phyloP scores from a whole-genome alignment of 139 green algal species.

The Chlamydomonas incerta region DNA sequence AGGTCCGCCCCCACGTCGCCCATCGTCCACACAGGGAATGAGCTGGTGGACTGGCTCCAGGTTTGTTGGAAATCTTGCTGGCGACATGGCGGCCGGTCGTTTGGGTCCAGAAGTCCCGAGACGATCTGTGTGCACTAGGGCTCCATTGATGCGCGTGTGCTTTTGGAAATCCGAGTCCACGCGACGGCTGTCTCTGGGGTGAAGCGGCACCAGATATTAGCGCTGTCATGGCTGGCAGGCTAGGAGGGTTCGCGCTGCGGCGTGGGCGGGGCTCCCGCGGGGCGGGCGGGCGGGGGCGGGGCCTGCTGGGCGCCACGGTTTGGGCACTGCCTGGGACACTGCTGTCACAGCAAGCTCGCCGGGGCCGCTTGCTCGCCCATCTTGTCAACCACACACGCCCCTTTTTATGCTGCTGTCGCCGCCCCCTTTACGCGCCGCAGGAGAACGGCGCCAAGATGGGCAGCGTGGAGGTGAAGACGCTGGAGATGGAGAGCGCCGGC shows the following conservation, averaged over 20 bases:
- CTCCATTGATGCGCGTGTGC: too few relatives aligned
- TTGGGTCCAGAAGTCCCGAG: too few relatives aligned
- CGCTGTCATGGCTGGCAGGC: too few relatives aligned
- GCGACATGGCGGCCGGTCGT: not conserved
- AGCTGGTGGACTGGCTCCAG: conserved; percentile 35
- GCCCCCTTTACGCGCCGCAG: not conserved
- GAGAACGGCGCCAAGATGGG: conserved; percentile 26
- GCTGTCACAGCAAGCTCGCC: too few relatives aligned
- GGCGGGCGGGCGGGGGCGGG: too few relatives aligned
- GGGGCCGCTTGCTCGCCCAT: not conserved
- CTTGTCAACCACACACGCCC: not conserved
- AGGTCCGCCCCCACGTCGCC: not conserved
- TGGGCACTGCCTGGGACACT: too few relatives aligned
- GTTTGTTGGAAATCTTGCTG: not conserved
- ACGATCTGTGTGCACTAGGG: not conserved
- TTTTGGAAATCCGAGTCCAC: too few relatives aligned
- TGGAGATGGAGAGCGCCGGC: conserved; percentile 21
- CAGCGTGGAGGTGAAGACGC: conserved; percentile 4
- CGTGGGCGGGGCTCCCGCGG: too few relatives aligned
- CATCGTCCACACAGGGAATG: conserved; percentile 12
- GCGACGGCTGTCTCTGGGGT: too few relatives aligned
- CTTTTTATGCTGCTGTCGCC: not conserved
- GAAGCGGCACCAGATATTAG: too few relatives aligned
- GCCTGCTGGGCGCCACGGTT: too few relatives aligned
- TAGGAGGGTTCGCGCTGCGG: too few relatives aligned